Base-by-base conservation (phyloP, 306 rosid species). In the Cicer judaicum region DNA sequence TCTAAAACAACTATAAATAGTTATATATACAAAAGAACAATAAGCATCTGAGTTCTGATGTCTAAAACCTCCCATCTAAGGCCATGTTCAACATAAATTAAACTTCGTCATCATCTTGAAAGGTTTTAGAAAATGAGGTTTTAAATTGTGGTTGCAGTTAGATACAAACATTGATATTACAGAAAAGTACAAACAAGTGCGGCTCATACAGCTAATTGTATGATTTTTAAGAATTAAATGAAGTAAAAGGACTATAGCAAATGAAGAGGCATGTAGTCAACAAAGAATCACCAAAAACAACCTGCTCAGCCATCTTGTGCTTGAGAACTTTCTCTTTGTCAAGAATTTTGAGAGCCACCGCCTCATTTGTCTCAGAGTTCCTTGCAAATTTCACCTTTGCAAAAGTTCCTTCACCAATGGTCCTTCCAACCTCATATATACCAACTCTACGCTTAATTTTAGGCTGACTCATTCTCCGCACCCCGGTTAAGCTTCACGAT, bases 291-390 rank as follows among this genome's bases (percentile, higher is more conserved):
- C 57, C 64, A 74, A 57, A 53, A 42, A 92, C 89, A 88, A 90
- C 99, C 97, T 91, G 99, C 48, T 94, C 99, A 78, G 99, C 93
- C 95, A 94, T 91, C 85, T 92, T 94, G 89, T 94, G 97, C 81
- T 87, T 94, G 76, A 94, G 97, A 84, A 92, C 97, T 85, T 94
- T 94, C 83, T 90, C 99, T 79, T 92, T 94, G 83, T 94, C 97
- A 59, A 94, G 93, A 77, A 94, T 94, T 82, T 94, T 94, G 72
- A 94, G 85, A 73, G 99, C 99, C 80, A 88, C 97, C 21, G 80
- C 77, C 0, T 90, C 97, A 40, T 81, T 83, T 7, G 89, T 92
- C 85, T 90, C 88, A 1, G 96, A 86, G 86, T 94, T 92, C 81
- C 89, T 87, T 36, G 92, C 99, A 71, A 92, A 85, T 75, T 92